Conservation (phyloP, 2,329 filamentous ascomycete genomes). For the Zarea fungicola region DNA sequence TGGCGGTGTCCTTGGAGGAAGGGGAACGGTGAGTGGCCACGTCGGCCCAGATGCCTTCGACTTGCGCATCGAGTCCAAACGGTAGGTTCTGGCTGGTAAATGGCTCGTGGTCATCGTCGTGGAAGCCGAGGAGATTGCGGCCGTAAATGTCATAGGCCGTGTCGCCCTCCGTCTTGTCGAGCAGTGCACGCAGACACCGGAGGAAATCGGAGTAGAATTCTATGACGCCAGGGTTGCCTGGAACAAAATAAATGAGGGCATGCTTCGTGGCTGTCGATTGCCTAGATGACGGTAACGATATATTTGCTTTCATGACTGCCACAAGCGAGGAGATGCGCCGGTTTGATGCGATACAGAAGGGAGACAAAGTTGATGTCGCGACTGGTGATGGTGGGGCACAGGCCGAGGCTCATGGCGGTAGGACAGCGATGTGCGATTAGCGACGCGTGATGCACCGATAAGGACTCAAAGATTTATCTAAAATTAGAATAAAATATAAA, state of each 20-base stretch:
- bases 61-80: constrained; percentile 49
- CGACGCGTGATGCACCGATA: not conserved
- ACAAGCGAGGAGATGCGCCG: not conserved
- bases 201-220: constrained; percentile 69
- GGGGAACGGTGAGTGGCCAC: constrained; percentile 26
- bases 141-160: constrained; percentile 51
- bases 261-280: constrained; percentile 19
- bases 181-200: constrained; percentile 46
- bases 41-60: constrained; percentile 37
- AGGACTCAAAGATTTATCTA: no score
- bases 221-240: constrained; percentile 72
- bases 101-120: constrained; percentile 45
- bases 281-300: constrained; percentile 26
- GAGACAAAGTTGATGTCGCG: not conserved
- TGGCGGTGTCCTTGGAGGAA: constrained; percentile 19
- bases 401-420: constrained; percentile 7
- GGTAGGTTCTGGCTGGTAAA: constrained; percentile 39
- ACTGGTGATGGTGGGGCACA: not conserved
- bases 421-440: not conserved
- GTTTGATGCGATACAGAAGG: not conserved
- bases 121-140: constrained; percentile 54
- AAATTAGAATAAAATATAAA: no score
- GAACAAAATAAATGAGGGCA: constrained; percentile 64
- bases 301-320: constrained; percentile 9
- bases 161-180: constrained; percentile 36